These are phyloP conservation scores for Colletotrichum caudatum DNA, from an alignment of 2,329 filamentous ascomycete species.

Conservation along the genomic window DNA sequence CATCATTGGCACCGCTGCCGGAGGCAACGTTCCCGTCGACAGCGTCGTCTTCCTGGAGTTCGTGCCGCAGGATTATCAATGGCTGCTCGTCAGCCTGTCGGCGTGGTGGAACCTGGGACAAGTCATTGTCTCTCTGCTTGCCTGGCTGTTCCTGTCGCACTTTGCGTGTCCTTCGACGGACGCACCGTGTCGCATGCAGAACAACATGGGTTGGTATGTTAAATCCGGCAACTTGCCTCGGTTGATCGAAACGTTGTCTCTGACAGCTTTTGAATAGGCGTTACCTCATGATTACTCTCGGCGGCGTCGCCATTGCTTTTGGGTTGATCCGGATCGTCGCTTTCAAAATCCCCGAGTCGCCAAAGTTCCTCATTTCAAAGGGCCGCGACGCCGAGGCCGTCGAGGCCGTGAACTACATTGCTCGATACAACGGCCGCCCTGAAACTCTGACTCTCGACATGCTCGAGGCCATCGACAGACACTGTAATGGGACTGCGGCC, in stretches of 20 bases:
- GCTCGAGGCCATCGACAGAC: constrained; percentile 46
- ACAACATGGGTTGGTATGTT: constrained; percentile 62
- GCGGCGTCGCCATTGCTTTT: constrained; percentile 57
- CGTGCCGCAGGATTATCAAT: constrained; percentile 60
- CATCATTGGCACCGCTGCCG: constrained; percentile 57
- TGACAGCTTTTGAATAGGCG: constrained; percentile 45
- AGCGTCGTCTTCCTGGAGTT: constrained; percentile 66
- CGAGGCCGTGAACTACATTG: constrained; percentile 60
- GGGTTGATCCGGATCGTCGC: constrained; percentile 59
- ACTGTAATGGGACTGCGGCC: background rate
- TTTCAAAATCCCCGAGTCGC: constrained; percentile 62
- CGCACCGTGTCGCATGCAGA: constrained; percentile 51
- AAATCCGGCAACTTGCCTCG: background rate
- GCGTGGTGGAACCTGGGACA: constrained; percentile 66
- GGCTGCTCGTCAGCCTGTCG: constrained; percentile 59
- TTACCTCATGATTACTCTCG: constrained; percentile 60
- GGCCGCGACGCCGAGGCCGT: constrained; percentile 61
- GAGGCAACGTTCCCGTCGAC: constrained; percentile 65
- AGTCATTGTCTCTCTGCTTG: constrained; percentile 58
- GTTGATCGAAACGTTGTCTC: background rate
- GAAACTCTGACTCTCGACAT: constrained; percentile 53
- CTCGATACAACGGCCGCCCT: constrained; percentile 52
- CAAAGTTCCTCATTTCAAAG: constrained; percentile 59
- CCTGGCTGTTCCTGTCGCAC: constrained; percentile 58
- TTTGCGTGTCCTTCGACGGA: constrained; percentile 54